Conservation (phyloP, 2,329 filamentous ascomycete species). For the Huntiella abstrusa region DNA sequence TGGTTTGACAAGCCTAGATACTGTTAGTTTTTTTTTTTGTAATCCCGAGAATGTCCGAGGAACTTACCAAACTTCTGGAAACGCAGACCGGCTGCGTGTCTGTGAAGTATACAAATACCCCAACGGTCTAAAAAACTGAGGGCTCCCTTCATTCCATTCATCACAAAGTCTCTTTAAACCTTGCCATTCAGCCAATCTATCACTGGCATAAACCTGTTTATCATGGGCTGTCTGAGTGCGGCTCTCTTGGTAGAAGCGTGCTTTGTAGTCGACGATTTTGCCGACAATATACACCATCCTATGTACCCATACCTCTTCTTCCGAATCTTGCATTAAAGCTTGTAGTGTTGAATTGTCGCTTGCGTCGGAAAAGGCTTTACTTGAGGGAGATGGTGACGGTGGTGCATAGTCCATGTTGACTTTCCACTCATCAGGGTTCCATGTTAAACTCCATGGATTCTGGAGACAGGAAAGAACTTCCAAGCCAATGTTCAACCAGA, state of each 20-base stretch:
- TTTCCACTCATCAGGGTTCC: conserved; percentile 82
- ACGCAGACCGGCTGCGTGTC: conserved; percentile 50
- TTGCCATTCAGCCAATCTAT: conserved; percentile 58
- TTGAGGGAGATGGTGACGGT: conserved; percentile 3
- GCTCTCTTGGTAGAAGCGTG: conserved; percentile 16
- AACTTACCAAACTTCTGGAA: conserved; percentile 68
- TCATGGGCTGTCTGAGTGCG: conserved; percentile 30
- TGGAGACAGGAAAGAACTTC: conserved; percentile 77
- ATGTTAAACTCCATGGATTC: conserved; percentile 71
- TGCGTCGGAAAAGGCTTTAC: not conserved
- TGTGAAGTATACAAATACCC: conserved; percentile 54
- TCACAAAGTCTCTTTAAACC: conserved; percentile 65
- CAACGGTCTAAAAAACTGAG: conserved; percentile 73
- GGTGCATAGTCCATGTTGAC: conserved; percentile 52
- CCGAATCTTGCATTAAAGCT: not conserved
- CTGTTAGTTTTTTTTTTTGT: not conserved
- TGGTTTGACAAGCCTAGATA: conserved; percentile 55
- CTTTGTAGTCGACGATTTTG: conserved; percentile 71
- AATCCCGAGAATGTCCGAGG: not conserved
- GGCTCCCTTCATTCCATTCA: conserved; percentile 60
- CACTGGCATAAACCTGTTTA: conserved; percentile 43
- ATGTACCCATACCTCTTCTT: conserved; percentile 54
- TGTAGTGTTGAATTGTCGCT: not conserved
- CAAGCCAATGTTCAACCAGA: conserved; percentile 85
- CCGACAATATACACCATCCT: conserved; percentile 77